Evolutionary conservation across 1,284 basidiomycete species (phyloP).

Genomic region (Mycosarcoma maydis): DNA sequence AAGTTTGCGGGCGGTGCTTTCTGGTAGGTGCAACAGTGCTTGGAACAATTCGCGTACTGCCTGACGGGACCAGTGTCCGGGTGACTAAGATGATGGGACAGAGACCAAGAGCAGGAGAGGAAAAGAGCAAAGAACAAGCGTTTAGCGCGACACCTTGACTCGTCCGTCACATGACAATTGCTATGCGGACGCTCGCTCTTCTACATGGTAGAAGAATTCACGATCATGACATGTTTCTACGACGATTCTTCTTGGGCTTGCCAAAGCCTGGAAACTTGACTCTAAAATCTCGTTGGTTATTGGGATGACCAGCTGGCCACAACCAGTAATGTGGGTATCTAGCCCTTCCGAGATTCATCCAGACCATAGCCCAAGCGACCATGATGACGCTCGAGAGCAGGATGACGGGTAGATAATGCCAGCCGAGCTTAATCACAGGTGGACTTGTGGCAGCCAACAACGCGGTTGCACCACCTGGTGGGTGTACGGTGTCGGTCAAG

Average conservation of each 20-base stretch:
- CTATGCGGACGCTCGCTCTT: too few relatives aligned
- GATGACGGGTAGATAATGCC: constrained; percentile 45
- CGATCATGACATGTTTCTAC: too few relatives aligned
- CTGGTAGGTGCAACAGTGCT: too few relatives aligned
- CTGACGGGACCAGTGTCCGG: too few relatives aligned
- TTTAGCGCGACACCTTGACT: too few relatives aligned
- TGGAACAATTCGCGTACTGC: too few relatives aligned
- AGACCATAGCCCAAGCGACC: constrained; percentile 46
- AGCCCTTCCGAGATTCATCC: constrained; percentile 48
- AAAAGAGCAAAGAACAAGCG: too few relatives aligned
- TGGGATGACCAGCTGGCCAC: constrained; percentile 19
- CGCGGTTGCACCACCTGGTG: constrained; percentile 49
- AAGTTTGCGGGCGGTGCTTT: too few relatives aligned
- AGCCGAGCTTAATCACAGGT: constrained; percentile 40
- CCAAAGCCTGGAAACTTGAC: constrained; percentile 24
- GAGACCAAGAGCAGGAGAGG: too few relatives aligned
- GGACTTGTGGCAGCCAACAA: constrained; percentile 41
- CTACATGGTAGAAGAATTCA: too few relatives aligned
- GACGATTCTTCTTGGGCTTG: not conserved
- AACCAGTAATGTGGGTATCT: constrained; percentile 39
- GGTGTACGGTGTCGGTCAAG: constrained; percentile 51
- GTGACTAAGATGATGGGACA: too few relatives aligned
- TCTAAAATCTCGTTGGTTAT: constrained; percentile 19
- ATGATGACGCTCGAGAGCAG: constrained; percentile 45
- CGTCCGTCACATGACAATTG: too few relatives aligned